Conservation (phyloP, 225 moss, liverwort and hornwort species). For the Polytrichum commune region DNA sequence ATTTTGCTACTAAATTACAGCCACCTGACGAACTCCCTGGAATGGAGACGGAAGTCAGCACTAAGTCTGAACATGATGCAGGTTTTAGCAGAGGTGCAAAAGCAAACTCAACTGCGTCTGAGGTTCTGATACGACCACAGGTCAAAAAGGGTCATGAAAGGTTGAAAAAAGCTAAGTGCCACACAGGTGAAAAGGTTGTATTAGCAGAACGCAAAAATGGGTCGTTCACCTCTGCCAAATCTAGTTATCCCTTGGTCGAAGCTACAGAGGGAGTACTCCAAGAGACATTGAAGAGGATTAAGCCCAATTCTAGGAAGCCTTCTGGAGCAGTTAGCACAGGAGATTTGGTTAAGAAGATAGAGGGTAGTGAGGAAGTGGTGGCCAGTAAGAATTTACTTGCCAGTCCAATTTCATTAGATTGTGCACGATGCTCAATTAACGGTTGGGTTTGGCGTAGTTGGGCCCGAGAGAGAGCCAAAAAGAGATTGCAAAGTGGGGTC, state of each 20-base stretch:
- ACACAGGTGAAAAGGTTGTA: conserved; percentile 13
- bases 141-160: conserved; percentile 5
- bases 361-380: conserved; percentile 6
- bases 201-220: no score
- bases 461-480: conserved; percentile 46
- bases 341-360: conserved; percentile 1
- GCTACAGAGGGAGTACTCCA: no score
- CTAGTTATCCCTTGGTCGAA: background rate
- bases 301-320: conserved; percentile 12
- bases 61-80: conserved; percentile 14
- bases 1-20: conserved; percentile 2
- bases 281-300: conserved; percentile 11
- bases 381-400: conserved; percentile 1
- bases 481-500: conserved; percentile 38
- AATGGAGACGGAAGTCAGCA: conserved; percentile 10
- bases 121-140: background rate
- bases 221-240: conserved; percentile 10
- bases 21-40: background rate
- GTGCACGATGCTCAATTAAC: conserved; percentile 41
- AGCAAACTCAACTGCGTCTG: background rate
- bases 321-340: conserved; percentile 6
- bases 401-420: conserved; percentile 29
- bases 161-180: conserved; percentile 22
- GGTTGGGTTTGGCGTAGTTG: conserved; percentile 50
- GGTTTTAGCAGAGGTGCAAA: conserved; percentile 12